These are phyloP conservation scores for Yamadazyma pseudoaaseri DNA, from an alignment of 1,139 yeast species.

Conservation along the genomic window DNA sequence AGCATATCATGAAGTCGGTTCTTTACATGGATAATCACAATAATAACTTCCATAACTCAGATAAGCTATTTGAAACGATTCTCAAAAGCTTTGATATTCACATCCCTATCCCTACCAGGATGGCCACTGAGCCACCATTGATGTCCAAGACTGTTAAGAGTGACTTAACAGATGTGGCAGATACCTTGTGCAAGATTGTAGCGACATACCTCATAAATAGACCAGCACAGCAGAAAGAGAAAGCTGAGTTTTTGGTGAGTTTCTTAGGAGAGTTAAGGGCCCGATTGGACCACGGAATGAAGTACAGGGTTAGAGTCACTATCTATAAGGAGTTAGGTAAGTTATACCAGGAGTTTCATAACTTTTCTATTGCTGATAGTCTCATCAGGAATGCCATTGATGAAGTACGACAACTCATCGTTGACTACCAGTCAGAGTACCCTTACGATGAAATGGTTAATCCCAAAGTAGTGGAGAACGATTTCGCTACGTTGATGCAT, in stretches of 20 bases:
- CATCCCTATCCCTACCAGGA: conserved; percentile 1
- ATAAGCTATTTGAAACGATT: conserved; percentile 29
- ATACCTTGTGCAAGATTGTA: conserved; percentile 25
- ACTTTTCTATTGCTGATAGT: conserved; percentile 20
- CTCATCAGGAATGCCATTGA: conserved; percentile 25
- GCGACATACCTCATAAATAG: conserved; percentile 22
- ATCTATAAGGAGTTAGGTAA: conserved; percentile 29
- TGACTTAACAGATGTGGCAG: conserved; percentile 16
- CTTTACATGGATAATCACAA: conserved; percentile 34
- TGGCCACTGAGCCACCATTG: neutral
- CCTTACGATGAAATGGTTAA: conserved; percentile 17
- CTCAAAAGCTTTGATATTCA: conserved; percentile 32
- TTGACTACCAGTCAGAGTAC: conserved; percentile 15
- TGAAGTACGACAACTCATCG: conserved; percentile 21
- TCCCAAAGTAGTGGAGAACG: conserved; percentile 20
- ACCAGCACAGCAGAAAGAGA: conserved; percentile 16
- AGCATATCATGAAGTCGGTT: conserved; percentile 41
- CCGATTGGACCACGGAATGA: conserved; percentile 21
- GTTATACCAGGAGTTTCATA: conserved; percentile 24
- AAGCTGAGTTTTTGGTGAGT: conserved; percentile 24
- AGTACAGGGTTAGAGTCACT: conserved; percentile 24
- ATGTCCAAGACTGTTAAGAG: neutral
- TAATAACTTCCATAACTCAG: conserved; percentile 25
- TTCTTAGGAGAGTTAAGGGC: conserved; percentile 29
- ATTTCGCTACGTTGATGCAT: conserved; percentile 18